Evolutionary conservation across 768 basidiomycete species (phyloP).

Genomic region (Grammothele lineata): DNA sequence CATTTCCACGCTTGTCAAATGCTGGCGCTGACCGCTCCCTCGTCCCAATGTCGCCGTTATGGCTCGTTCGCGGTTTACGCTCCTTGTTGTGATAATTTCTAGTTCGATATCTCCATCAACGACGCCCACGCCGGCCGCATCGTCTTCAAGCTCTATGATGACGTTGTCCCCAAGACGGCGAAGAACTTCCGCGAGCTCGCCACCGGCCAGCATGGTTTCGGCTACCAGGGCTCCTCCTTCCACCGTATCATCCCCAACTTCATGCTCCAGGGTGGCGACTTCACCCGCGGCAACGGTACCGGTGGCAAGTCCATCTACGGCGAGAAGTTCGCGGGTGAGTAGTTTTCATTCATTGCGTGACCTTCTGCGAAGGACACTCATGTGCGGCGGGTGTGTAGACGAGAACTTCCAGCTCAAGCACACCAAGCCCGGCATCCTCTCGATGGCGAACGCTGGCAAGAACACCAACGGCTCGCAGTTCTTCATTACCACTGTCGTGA

Average conservation of each 20-base stretch:
- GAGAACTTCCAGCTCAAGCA: conserved; percentile 71
- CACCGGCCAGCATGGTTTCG: conserved; percentile 68
- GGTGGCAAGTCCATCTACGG: conserved; percentile 35
- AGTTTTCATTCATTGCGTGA: too few relatives aligned
- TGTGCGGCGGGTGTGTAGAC: too few relatives aligned
- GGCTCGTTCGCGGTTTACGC: not conserved
- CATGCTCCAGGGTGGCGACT: conserved; percentile 89
- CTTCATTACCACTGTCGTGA: conserved; percentile 83
- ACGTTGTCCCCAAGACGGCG: conserved; percentile 69
- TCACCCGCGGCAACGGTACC: conserved; percentile 65
- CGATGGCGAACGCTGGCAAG: conserved; percentile 86
- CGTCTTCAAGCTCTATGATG: conserved; percentile 83
- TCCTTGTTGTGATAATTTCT: conserved; percentile 24
- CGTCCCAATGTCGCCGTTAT: not conserved
- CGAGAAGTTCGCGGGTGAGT: conserved; percentile 45
- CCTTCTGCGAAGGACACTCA: too few relatives aligned
- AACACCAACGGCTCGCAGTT: conserved; percentile 87
- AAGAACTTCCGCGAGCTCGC: conserved; percentile 88
- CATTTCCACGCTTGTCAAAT: not conserved
- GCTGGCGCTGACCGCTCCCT: not conserved
- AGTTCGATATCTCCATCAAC: conserved; percentile 63
- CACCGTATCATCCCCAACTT: conserved; percentile 80
- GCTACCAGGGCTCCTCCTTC: conserved; percentile 70
- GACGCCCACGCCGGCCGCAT: conserved; percentile 46
- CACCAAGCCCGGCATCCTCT: conserved; percentile 60